phyloP scores from a whole-genome alignment of 2,329 filamentous ascomycete species.

The Talaromyces sp. region DNA sequence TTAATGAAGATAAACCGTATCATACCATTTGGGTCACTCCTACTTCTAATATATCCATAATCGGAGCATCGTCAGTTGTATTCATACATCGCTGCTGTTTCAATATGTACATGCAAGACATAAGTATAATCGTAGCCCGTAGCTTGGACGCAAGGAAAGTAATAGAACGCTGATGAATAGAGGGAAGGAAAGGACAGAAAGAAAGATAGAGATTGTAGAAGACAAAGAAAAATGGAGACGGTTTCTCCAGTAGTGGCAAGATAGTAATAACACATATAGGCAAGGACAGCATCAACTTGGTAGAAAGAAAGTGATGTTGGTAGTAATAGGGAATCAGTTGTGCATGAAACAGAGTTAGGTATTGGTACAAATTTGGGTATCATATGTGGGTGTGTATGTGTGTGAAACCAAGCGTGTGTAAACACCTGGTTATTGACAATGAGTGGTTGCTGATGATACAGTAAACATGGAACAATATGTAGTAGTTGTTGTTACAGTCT shows the following conservation, averaged over 20 bases:
- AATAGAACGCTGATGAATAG: slow-evolving; percentile 1
- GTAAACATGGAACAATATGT: neutral
- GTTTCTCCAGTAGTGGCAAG: neutral
- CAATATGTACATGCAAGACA: slow-evolving; percentile 6
- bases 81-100: slow-evolving; percentile 7
- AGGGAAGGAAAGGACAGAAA: neutral
- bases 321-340: neutral
- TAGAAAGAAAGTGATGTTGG: neutral
- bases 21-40: too few species aligned
- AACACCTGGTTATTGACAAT: neutral
- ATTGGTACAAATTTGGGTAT: slow-evolving; percentile 8
- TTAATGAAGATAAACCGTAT: neutral
- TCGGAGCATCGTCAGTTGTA: slow-evolving; percentile 6
- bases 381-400: neutral
- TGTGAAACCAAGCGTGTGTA: neutral
- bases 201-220: neutral
- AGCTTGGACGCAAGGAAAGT: neutral
- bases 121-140: slow-evolving; percentile 5
- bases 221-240: neutral
- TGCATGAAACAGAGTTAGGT: neutral
- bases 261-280: neutral
- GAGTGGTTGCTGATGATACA: neutral
- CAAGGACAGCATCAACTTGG: neutral
- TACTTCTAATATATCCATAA: neutral
- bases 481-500: neutral